Base-by-base conservation (phyloP, 768 basidiomycete species). In the Kwoniella europaea region DNA sequence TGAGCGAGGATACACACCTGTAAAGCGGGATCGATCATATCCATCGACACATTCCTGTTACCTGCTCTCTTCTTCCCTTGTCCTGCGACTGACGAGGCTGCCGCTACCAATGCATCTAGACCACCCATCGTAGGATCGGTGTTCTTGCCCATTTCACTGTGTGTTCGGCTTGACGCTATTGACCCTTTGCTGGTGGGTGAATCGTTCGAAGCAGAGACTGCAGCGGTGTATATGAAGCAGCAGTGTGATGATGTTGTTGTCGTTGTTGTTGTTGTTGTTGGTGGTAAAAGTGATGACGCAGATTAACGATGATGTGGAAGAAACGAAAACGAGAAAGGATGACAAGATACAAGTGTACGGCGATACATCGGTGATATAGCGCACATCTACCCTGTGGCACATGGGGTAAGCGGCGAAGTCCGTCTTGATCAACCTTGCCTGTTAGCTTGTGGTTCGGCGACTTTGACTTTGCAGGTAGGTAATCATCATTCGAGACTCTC, bases 1-100 rank as follows among this genome's bases (percentile, higher is more conserved):
- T 29, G 24, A 59, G 43, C 24, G 41, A 18, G 20, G 16, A 22
- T 16, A 64, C 73, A 16, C 66, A 74, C 69, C 52, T 62, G 60
- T 16, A 74, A 58, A 20, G 68, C 68, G 1, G 72, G 72, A 67
- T 74, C 69, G 20, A 74, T 74, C 64, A 67, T n/a, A 46, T 74
- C 62, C 59, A 59, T 67, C 18, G 41, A 15, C 1, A 55, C 65
- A 27, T 42, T 54, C 29, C 65, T 35, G 22, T 55, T 56, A 3
- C 35, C 58, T n/a, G 55, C 62, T 35, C 61, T 56, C 22, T 61
- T 67, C 54, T 68, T 68, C 7, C 64, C 68, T 46, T 65, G 66
- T 9, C 65, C 65, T 24, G 65, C 72, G 10, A 68, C 72, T 4
- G 72, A 68, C 13, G 65, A 69, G 16, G 72, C 72, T 20, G 72